Evolutionary conservation across 257 asterid species (phyloP), one percentile per base, ranked within the genome.

Genomic region (Marsdenia floribunda): DNA sequence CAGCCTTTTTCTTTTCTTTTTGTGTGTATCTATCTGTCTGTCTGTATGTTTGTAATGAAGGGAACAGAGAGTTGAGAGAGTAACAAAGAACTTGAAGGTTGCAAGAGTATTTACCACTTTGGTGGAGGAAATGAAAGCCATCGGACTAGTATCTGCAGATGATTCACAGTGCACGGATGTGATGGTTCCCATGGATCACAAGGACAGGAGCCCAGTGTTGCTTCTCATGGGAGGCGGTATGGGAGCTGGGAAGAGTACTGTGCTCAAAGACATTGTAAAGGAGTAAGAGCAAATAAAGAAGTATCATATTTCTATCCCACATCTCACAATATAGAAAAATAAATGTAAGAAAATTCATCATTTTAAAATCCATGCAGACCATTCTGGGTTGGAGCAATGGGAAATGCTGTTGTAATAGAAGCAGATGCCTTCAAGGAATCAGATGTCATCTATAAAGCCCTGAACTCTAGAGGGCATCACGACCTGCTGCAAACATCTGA

Each of bases 181-280:
- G 73, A 93, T 91, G 98, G 91, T 93, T 74, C 98, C 98, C 1
- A 93, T 93, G 98, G 98, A 89, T 76, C 98, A 91, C 71, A 88
- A 91, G 67, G 97, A 93, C 75, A 83, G 98, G 81, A 91, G 97
- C 58, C 98, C 96, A 0, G 91, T 91, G 54, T 96, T 91, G 75
- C 97, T 93, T 83, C 86, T 93, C 86, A 93, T 93, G 97, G 98
- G 98, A 3, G 98, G 98, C 55, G 98, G 98, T 15, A 91, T 93
- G 98, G 97, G 97, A 12, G 98, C 96, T 0, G 98, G 97, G 49
- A 93, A 93, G 85, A 93, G 96, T 77, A 90, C 96, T 10, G 97
- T 90, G 77, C 98, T 91, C 53, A 93, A 91, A 78, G 98, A 93
- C 87, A 87, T 93, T 76, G 88, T 93, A 81, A 91, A 93, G 88